Evolutionary conservation across 345 rosid genomes (phyloP).

Genomic region (Laguncularia racemosa): DNA sequence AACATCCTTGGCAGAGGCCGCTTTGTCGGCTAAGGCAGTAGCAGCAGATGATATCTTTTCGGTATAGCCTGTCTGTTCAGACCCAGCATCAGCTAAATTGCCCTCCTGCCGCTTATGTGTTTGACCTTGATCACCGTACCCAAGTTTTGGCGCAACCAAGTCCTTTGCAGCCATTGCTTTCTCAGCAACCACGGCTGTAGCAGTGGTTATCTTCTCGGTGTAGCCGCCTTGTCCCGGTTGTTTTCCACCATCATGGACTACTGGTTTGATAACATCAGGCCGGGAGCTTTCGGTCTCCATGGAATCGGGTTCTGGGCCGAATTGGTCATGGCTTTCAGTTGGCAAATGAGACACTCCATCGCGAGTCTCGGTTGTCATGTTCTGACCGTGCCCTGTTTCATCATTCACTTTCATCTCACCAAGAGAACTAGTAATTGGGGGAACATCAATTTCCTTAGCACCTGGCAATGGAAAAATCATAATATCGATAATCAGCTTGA

Average conservation of each 20-base stretch:
- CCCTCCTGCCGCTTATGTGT: not conserved
- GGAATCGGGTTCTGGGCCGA: constrained; percentile 35
- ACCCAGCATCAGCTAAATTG: not conserved
- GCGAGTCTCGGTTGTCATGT: not conserved
- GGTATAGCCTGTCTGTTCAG: constrained; percentile 24
- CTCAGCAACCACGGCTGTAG: constrained; percentile 16
- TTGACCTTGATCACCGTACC: constrained; percentile 9
- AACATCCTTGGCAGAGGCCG: constrained; percentile 35
- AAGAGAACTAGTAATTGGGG: constrained; percentile 2
- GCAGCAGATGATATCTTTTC: constrained; percentile 38
- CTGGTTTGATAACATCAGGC: not conserved
- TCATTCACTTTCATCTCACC: constrained; percentile 8
- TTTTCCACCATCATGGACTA: not conserved
- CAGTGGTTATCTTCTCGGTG: constrained; percentile 14
- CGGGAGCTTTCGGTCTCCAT: not conserved
- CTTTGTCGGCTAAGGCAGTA: constrained; percentile 34
- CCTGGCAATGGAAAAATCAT: not conserved
- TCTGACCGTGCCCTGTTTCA: not conserved
- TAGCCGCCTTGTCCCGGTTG: constrained; percentile 9
- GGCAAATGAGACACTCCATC: constrained; percentile 7
- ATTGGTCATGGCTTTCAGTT: constrained; percentile 53
- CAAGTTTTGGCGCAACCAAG: constrained; percentile 18
- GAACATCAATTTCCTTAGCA: constrained; percentile 7
- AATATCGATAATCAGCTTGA: not conserved
- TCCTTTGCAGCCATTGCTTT: constrained; percentile 18